Evolutionary conservation across 164 flowering plant genomes (phyloP), one percentile per base, ranked within the genome.

Genomic region (Liriodendron chinense): DNA sequence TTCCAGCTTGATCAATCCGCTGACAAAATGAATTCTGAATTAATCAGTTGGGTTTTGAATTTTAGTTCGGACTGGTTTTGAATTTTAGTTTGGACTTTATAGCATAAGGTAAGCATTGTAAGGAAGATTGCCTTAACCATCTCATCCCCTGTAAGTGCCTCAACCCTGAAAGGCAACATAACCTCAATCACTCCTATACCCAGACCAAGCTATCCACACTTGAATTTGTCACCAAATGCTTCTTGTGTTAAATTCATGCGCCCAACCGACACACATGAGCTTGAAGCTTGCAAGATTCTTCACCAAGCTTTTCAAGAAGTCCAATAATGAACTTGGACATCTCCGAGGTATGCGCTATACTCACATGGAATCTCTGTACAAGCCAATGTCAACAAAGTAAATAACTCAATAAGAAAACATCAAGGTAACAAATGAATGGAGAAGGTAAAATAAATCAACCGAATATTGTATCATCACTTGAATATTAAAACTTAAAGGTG

Each of bases 201-300:
- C 62, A 91, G 93, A 64, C 98, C 99, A 72, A 94, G 93, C 80
- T 96, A 98, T 47, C 99, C 97, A 22, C 95, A 90, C 84, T 91
- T 92, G 16, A 98, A 96, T 78, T 82, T 89, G n/a, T n/a, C n/a
- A n/a, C n/a, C n/a, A n/a, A 73, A 96, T 87, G 75, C 83, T 85
- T 47, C 85, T 84, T 73, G 77, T 79, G 75, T 92, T 93, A 76
- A 80, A 69, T 61, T 87, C 86, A 74, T 88, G 87, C 21, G 83
- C 78, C 71, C n/a, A n/a, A n/a, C n/a, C 80, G 78, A 47, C 63
- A 62, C 18, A 88, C 88, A 81, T 89, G 89, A 72, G 57, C 70
- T 76, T 86, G 85, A 76, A 94, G 87, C 72, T 73, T 83, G 22
- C 75, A 68, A 18, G 88, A 79, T 83, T 92, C 95, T 77, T 90